Evolutionary conservation across 164 flowering plant species (phyloP).

Genomic region (Nelumbo lutea): DNA sequence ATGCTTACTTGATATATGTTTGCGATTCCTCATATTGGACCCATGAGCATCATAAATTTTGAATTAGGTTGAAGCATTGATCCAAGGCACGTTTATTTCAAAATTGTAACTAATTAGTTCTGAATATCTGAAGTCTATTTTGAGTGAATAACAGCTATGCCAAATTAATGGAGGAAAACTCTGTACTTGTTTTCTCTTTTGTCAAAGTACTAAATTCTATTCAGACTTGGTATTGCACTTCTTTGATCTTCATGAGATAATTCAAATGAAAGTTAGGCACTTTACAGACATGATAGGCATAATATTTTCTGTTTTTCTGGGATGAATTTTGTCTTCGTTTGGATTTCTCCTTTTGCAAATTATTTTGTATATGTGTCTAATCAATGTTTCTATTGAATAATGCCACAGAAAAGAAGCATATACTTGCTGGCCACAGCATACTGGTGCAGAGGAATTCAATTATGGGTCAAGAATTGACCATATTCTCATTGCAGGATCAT

Average conservation of each 20-base stretch:
- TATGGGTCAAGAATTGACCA: slow-evolving; percentile 94
- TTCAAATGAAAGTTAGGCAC: too few relatives aligned
- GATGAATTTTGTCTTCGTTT: too few relatives aligned
- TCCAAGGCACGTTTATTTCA: not conserved
- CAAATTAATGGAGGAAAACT: not conserved
- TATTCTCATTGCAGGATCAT: slow-evolving; percentile 70
- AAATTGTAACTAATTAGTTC: not conserved
- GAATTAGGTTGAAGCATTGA: not conserved
- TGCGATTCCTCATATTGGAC: not conserved
- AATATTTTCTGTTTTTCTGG: too few relatives aligned
- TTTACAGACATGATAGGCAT: not conserved
- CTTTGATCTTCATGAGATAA: too few relatives aligned
- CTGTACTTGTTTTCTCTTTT: not conserved
- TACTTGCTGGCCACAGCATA: slow-evolving; percentile 84
- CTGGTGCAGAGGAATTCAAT: slow-evolving; percentile 91
- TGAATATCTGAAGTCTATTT: not conserved
- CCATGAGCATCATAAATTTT: not conserved
- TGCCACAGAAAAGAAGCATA: slow-evolving; percentile 70
- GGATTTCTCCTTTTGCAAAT: not conserved
- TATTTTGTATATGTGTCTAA: not conserved
- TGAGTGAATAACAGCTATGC: not conserved
- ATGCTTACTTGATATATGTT: not conserved
- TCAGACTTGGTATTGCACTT: too few relatives aligned
- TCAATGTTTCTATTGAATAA: slow-evolving; percentile 1
- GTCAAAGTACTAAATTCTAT: not conserved